Evolutionary conservation across 192 early-diverging fungal genomes (phyloP).

Genomic region (Anaeromyces robustus): DNA sequence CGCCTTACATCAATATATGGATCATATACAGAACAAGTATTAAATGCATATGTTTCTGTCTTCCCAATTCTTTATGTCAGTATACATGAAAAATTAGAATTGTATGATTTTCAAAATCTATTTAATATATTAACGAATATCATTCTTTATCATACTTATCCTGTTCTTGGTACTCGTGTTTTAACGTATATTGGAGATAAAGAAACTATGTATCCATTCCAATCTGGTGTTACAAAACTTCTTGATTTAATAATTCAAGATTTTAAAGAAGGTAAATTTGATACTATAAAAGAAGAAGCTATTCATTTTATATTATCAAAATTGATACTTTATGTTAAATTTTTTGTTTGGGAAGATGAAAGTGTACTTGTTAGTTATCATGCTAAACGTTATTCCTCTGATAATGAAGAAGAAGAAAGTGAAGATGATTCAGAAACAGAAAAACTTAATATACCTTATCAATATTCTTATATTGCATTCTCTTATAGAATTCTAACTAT

Average conservation of each 20-base stretch:
- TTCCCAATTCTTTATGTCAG: conserved; percentile 46
- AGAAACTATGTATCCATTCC: conserved; percentile 46
- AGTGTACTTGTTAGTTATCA: neutral
- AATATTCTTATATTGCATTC: conserved; percentile 14
- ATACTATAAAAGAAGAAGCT: conserved; percentile 11
- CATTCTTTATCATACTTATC: conserved; percentile 44
- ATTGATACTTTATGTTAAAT: conserved; percentile 34
- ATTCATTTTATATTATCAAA: conserved; percentile 7
- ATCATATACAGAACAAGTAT: conserved; percentile 54
- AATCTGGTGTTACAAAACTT: conserved; percentile 47
- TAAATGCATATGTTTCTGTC: conserved; percentile 40
- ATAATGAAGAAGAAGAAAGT: neutral
- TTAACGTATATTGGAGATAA: conserved; percentile 26
- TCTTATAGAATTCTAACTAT: conserved; percentile 41
- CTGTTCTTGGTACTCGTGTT: conserved; percentile 25
- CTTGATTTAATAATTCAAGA: conserved; percentile 14
- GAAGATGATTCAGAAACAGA: neutral
- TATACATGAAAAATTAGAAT: conserved; percentile 26
- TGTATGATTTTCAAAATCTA: conserved; percentile 33
- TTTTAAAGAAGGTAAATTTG: conserved; percentile 9
- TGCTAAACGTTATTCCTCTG: neutral
- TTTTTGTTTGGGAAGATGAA: neutral
- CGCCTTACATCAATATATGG: conserved; percentile 12
- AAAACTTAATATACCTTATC: neutral
- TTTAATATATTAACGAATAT: conserved; percentile 30